Percentiles rank a stretch among this genome's conserved stretches.
Conservation (phyloP, 1,284 basidiomycete genomes). For the Vanrija sp. region DNA sequence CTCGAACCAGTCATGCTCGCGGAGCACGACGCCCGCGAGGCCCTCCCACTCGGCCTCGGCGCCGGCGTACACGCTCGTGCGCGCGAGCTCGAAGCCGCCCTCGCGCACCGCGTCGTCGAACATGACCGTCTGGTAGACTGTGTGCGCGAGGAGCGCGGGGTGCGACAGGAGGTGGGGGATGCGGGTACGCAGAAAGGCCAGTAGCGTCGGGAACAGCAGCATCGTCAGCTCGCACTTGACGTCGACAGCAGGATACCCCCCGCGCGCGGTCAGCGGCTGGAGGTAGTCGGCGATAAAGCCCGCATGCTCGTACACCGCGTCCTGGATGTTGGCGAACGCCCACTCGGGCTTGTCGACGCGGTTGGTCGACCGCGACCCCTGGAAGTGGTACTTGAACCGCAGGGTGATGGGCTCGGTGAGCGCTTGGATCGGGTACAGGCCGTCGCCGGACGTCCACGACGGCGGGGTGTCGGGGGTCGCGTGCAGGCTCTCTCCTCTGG, state of each 20-base stretch:
- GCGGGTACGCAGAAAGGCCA: conserved; percentile 67
- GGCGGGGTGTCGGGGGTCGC: background rate
- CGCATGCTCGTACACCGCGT: conserved; percentile 74
- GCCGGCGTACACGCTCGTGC: conserved; percentile 46
- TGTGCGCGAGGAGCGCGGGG: conserved; percentile 86
- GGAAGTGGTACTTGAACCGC: conserved; percentile 95
- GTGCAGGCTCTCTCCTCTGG: conserved; percentile 2
- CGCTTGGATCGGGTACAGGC: conserved; percentile 74
- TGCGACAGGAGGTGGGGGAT: conserved; percentile 70
- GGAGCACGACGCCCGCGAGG: conserved; percentile 73
- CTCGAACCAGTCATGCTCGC: conserved; percentile 80
- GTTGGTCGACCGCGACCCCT: conserved; percentile 80
- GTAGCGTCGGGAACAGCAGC: conserved; percentile 66
- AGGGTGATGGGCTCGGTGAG: conserved; percentile 79
- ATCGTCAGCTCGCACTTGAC: conserved; percentile 77
- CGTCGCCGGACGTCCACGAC: conserved; percentile 40
- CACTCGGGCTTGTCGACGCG: conserved; percentile 97
- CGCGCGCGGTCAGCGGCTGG: conserved; percentile 64
- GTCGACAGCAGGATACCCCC: conserved; percentile 59
- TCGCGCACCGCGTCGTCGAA: conserved; percentile 83
- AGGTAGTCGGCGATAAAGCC: conserved; percentile 71
- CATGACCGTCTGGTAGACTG: conserved; percentile 82
- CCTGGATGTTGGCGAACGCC: conserved; percentile 88
- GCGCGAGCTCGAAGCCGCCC: conserved; percentile 63
- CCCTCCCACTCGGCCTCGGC: conserved; percentile 61